A percentile compares a stretch with the other conserved stretches of the same genome.
phyloP scores from a whole-genome alignment of 495 filamentous ascomycete species.

The Talaromyces stipitatus region DNA sequence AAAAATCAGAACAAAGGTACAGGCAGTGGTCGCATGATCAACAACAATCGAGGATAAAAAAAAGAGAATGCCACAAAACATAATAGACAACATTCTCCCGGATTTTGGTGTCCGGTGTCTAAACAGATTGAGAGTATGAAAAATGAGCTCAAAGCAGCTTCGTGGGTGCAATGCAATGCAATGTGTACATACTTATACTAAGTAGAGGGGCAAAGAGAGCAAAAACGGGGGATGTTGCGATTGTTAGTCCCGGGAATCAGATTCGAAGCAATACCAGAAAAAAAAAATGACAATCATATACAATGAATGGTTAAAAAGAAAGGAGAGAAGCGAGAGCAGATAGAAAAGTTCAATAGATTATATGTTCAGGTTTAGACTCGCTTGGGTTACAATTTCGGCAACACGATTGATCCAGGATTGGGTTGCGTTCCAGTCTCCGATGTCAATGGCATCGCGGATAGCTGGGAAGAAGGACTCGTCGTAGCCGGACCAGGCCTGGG shows the following conservation, averaged over 20 bases:
- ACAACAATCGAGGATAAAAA: too few relatives aligned
- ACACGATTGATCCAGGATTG: constrained; percentile 65
- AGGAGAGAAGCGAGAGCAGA: background rate
- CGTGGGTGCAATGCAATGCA: background rate
- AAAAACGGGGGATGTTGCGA: background rate
- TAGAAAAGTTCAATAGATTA: constrained; percentile 4
- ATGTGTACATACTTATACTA: background rate
- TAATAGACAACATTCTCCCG: too few relatives aligned
- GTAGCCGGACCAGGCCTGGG: constrained; percentile 70
- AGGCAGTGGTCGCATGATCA: too few relatives aligned
- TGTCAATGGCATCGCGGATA: constrained; percentile 72
- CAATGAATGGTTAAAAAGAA: background rate
- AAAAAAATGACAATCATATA: background rate
- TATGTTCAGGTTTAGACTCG: constrained; percentile 31
- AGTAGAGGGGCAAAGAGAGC: background rate
- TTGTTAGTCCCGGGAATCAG: background rate
- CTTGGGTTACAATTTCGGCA: constrained; percentile 57
- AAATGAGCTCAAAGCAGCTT: background rate
- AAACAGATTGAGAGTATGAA: background rate
- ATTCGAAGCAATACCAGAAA: too few relatives aligned
- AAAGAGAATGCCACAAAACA: too few relatives aligned
- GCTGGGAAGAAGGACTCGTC: constrained; percentile 75
- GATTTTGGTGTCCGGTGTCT: too few relatives aligned
- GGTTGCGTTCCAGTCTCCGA: constrained; percentile 61
- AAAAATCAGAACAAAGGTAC: too few relatives aligned